Evolutionary conservation across 257 asterid species (phyloP), one percentile per base, ranked within the genome.

Genomic region (Plantago ovata): DNA sequence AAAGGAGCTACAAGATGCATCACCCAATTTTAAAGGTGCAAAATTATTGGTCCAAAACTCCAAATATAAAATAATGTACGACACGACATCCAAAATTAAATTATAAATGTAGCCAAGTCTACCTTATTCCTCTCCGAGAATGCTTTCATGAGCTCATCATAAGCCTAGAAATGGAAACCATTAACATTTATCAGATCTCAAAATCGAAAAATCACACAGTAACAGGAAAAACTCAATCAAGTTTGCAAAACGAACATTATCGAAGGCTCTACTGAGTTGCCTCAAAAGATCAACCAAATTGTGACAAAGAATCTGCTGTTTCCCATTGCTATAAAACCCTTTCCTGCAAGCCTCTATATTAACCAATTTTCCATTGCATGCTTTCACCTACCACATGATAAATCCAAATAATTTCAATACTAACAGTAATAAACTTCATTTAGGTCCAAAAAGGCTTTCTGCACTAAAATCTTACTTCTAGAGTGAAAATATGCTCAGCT

Each of bases 81-180:
- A 28, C 36, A 28, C 52, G 1, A 21, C 3, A 8, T 10, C 10
- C 51, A n/a, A 50, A 21, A 2, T 10, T 28, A 52, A 51, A 53
- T 45, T 59, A 33, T 33, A 16, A 14, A 57, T n/a, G n/a, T 28
- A 56, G 24, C 52, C 54, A 49, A 16, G 19, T 58, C 67, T 72
- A 88, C 98, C 95, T 88, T 92, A 85, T 92, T 92, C 66, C 97
- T 83, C 52, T 92, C 98, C 38, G 86, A 74, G 74, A 92, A 88
- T 55, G 95, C 98, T 70, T 84, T 82, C 90, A 92, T 82, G 75
- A 92, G 95, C 57, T 79, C 97, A 65, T 78, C 84, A 48, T 92
- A 92, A 55, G 95, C 97, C 98, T 88, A 94, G 36, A 75, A 71
- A 69, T 56, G 52, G 41, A 62, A 16, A 55, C 61, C 42, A 39